Evolutionary conservation across 2,329 filamentous ascomycete genomes (phyloP).

Genomic region (Claviceps sorghi): DNA sequence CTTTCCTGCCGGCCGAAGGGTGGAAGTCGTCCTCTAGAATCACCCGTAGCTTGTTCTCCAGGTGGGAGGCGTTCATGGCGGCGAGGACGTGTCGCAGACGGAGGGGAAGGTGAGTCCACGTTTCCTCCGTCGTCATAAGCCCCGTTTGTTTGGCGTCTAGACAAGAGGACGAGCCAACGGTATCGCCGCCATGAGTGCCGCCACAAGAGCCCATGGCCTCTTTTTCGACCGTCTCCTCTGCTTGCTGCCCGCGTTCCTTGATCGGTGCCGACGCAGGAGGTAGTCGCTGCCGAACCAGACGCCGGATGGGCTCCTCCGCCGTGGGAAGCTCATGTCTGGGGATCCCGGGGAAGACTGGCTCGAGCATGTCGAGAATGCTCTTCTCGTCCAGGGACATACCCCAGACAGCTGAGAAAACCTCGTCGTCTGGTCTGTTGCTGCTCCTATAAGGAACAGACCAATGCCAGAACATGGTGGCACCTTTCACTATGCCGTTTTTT

Average conservation of each 20-base stretch:
- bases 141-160: not conserved
- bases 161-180: not conserved
- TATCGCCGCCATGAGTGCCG: not conserved
- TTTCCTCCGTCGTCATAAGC: slow-evolving; percentile 9
- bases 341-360: slow-evolving; percentile 3
- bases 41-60: slow-evolving; percentile 6
- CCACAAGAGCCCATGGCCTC: not conserved
- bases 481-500: not conserved
- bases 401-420: slow-evolving; percentile 8
- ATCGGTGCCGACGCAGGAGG: not conserved
- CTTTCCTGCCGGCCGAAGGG: slow-evolving; percentile 4
- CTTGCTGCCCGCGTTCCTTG: not conserved
- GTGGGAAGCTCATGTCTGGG: slow-evolving; percentile 4
- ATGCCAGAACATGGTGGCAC: slow-evolving; percentile 5
- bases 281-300: slow-evolving; percentile 5
- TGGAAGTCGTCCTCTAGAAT: slow-evolving; percentile 6
- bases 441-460: slow-evolving; percentile 10
- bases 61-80: slow-evolving; percentile 6
- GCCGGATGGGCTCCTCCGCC: slow-evolving; percentile 6
- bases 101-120: slow-evolving; percentile 6
- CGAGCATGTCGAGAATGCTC: slow-evolving; percentile 1
- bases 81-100: slow-evolving; percentile 6
- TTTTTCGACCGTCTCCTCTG: not conserved
- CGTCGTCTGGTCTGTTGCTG: slow-evolving; percentile 8
- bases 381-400: not conserved